Evolutionary conservation across 768 basidiomycete species (phyloP), one percentile per base, ranked within the genome.

Genomic region (Amanita exitialis): DNA sequence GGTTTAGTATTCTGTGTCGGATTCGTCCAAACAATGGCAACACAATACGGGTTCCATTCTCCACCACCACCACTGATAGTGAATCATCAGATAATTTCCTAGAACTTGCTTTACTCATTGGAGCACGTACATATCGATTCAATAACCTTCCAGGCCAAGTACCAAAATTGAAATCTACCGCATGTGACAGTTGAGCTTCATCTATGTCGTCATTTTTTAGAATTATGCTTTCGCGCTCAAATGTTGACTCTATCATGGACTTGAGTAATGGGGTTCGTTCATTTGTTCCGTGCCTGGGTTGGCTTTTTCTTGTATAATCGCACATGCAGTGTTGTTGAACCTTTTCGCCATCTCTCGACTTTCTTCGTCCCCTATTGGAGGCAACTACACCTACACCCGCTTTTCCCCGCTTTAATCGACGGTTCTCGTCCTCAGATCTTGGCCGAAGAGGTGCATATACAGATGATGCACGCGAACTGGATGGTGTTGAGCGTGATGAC

Each of bases 1-100:
- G 25, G 4, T 25, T 54, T 57, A 66, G 54, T 61, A 62, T 43
- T 75, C 72, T 27, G 61, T 57, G 41, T 82, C 79, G 2, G 73
- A 70, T 7, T 86, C 86, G 12, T 75, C 69, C 28, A 76, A 62
- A 60, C 79, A 83, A 47, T 73, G 72, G 63, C 83, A 89, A 58
- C 79, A 80, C 8, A 85, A 47, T 16, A 84, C 61, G 4, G 81
- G 78, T 57, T 84, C 78, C 1, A 85, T 47, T 49, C 79, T 77
- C 84, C 83, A 85, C 82, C 82, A 80, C 88, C 89, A 91, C 87
- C 88, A 90, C 88, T 90, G 28, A 41, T 23, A 6, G 39, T 21
- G 44, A 38, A 37, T 23, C 47, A 16, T 21, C 10, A 44, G 18
- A 9, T 37, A 39, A 15, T 27, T n/a, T 20, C 8, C 28, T 20